Conservation (phyloP, 805 yeast genomes). For the Kurtzmaniella fragi region DNA sequence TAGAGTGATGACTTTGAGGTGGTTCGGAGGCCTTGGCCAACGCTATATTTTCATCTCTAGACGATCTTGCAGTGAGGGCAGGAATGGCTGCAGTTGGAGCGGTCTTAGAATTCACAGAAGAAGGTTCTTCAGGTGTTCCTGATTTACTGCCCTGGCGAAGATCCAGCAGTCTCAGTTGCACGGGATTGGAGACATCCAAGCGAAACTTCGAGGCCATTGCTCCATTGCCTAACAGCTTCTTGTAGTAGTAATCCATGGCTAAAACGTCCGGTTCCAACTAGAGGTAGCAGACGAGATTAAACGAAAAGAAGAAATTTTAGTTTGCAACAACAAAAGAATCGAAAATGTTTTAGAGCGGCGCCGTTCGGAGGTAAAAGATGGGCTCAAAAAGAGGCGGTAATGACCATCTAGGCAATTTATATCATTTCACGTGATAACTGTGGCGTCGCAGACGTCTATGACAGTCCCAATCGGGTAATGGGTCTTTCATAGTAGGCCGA, state of each 20-base stretch:
- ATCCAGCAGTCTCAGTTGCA: constrained; percentile 15
- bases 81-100: neutral
- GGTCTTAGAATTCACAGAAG: neutral
- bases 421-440: neutral
- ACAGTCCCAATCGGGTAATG: neutral
- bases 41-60: neutral
- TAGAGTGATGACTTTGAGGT: constrained; percentile 25
- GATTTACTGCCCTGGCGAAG: constrained; percentile 5
- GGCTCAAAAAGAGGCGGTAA: no score
- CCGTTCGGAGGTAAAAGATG: no score
- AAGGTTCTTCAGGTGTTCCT: neutral
- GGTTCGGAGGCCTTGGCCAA: constrained; percentile 2
- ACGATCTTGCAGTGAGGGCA: no score
- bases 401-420: no score
- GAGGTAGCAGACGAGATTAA: neutral
- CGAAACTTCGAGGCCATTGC: constrained; percentile 33
- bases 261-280: constrained; percentile 2
- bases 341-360: no score
- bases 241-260: constrained; percentile 31
- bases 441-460: neutral
- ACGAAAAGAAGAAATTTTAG: neutral
- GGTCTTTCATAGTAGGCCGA: neutral
- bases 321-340: no score
- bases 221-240: constrained; percentile 36
- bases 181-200: constrained; percentile 9